Conservation (phyloP, 345 rosid species). For the Theobroma cacao region DNA sequence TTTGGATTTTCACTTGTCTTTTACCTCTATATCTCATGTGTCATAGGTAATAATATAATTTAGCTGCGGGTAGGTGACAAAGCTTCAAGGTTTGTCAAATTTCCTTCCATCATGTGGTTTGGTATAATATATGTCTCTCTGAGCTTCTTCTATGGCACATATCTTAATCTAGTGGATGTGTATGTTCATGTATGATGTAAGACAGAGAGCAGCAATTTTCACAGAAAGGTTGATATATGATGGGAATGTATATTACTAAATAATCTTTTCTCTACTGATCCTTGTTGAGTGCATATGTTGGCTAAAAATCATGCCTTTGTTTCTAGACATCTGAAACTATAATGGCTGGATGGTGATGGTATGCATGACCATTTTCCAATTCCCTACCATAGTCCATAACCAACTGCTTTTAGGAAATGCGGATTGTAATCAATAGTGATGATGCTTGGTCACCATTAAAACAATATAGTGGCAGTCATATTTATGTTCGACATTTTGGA, state of each 20-base stretch:
- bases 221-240: conserved; percentile 28
- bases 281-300: not conserved
- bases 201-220: conserved; percentile 30
- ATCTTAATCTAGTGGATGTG: conserved; percentile 18
- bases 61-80: conserved; percentile 27
- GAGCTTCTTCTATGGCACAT: conserved; percentile 6
- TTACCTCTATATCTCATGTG: conserved; percentile 22
- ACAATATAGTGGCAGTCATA: too few species aligned
- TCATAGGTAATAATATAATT: conserved; percentile 27
- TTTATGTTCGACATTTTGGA: too few species aligned
- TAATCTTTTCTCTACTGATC: not conserved
- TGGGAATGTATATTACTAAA: conserved; percentile 26
- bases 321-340: not conserved
- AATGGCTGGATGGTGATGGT: too few species aligned
- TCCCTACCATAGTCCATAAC: too few species aligned
- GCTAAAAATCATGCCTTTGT: not conserved
- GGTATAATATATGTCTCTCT: conserved; percentile 14
- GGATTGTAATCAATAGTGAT: too few species aligned
- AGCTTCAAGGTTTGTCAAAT: conserved; percentile 21
- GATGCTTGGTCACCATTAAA: too few species aligned
- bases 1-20: conserved; percentile 18
- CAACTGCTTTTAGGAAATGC: too few species aligned
- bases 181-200: conserved; percentile 23
- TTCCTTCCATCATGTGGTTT: conserved; percentile 31
- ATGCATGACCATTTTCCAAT: too few species aligned